Conservation (phyloP, 2,329 filamentous ascomycete species). For the Paracorniculantispora psalliotae region DNA sequence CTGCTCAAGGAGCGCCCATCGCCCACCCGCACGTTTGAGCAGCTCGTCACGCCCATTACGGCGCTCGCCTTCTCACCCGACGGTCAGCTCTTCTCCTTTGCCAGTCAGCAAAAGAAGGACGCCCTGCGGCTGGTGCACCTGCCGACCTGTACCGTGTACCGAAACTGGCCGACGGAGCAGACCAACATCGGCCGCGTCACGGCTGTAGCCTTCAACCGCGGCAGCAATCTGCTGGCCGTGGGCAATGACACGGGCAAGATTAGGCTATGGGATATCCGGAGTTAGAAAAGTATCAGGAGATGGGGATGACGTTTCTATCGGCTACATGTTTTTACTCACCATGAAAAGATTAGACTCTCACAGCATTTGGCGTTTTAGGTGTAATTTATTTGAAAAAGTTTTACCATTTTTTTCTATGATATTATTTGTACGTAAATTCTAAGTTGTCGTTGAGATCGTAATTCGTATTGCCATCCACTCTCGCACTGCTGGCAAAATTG, state of each 20-base stretch:
- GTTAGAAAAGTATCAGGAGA: constrained; percentile 33
- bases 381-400: background rate
- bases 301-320: background rate
- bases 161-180: constrained; percentile 91
- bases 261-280: constrained; percentile 81
- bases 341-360: constrained; percentile 6
- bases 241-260: constrained; percentile 88
- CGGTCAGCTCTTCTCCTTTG: constrained; percentile 83
- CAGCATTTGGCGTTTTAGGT: constrained; percentile 11
- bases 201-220: constrained; percentile 61
- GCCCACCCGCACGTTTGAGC: constrained; percentile 71
- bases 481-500: too few relatives aligned
- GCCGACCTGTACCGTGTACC: constrained; percentile 87
- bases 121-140: constrained; percentile 83
- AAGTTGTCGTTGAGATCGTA: background rate
- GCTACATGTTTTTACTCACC: background rate
- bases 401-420: background rate
- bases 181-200: constrained; percentile 85
- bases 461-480: background rate
- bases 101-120: constrained; percentile 81
- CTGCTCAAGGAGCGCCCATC: constrained; percentile 62
- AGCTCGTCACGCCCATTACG: constrained; percentile 81
- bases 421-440: background rate
- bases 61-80: constrained; percentile 78
- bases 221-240: constrained; percentile 70